A percentile compares a stretch with the other conserved stretches of the same genome.
Conservation (phyloP, 345 rosid genomes). For the Nephelium lappaceum region DNA sequence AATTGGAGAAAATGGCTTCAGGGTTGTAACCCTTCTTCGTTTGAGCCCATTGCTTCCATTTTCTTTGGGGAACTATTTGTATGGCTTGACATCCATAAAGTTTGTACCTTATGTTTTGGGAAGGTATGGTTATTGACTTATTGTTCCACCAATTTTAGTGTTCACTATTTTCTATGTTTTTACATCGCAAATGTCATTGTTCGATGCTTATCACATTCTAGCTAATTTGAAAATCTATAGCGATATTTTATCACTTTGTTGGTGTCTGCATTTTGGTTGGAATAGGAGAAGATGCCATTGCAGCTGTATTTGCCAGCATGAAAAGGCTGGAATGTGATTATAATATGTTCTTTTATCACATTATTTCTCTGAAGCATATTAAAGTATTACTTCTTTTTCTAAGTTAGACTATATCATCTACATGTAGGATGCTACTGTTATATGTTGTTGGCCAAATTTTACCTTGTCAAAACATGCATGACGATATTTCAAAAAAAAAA, state of each 20-base stretch:
- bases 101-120: conserved; percentile 87
- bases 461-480: neutral
- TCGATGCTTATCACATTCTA: neutral
- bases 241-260: neutral
- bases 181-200: neutral
- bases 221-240: neutral
- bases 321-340: neutral
- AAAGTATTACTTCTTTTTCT: neutral
- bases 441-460: neutral
- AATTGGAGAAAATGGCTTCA: conserved; percentile 93
- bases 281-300: neutral
- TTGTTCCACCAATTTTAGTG: neutral
- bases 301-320: neutral
- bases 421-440: neutral
- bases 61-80: conserved; percentile 90
- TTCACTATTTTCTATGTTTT: neutral
- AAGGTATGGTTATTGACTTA: conserved; percentile 53
- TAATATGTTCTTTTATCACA: neutral
- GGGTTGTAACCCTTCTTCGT: conserved; percentile 88
- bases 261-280: neutral
- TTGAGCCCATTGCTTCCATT: conserved; percentile 98
- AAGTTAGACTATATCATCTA: neutral
- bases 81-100: conserved; percentile 94
- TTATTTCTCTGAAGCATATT: neutral
- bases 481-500: no score